Percentiles rank a stretch among this genome's conserved stretches.
Evolutionary conservation across 495 filamentous ascomycete genomes (phyloP).

Genomic region (Mycothermus thermophilus): DNA sequence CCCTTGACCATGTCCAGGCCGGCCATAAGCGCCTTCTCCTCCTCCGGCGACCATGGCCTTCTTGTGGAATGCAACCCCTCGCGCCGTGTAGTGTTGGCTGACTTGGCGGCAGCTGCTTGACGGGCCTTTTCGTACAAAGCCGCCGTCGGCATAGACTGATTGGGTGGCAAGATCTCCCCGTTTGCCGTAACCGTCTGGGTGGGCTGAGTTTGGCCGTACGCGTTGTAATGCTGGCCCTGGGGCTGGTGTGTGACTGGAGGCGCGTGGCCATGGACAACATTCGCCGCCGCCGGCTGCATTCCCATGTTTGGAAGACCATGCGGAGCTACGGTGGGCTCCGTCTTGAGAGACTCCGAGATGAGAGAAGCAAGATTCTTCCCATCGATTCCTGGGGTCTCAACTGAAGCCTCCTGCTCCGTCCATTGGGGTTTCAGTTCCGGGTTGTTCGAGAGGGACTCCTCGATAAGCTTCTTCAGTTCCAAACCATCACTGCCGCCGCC

Average conservation of each 20-base stretch:
- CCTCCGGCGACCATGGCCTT: slow-evolving; percentile 77
- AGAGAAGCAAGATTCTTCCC: slow-evolving; percentile 14
- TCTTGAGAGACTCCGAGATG: slow-evolving; percentile 15
- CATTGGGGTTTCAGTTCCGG: slow-evolving; percentile 1
- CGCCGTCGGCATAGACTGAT: slow-evolving; percentile 63
- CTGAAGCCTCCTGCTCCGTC: slow-evolving; percentile 1
- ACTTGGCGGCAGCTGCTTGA: slow-evolving; percentile 66
- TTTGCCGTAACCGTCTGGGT: too few relatives aligned
- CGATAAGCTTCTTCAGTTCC: slow-evolving; percentile 15
- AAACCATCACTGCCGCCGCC: slow-evolving; percentile 2
- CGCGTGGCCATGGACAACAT: neutral
- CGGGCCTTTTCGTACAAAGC: slow-evolving; percentile 72
- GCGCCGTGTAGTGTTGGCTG: slow-evolving; percentile 56
- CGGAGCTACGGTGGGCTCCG: too few relatives aligned
- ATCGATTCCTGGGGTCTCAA: slow-evolving; percentile 6
- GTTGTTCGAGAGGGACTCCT: slow-evolving; percentile 12
- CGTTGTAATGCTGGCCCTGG: too few relatives aligned
- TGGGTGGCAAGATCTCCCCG: slow-evolving; percentile 37
- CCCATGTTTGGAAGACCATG: too few relatives aligned
- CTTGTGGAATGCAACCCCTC: slow-evolving; percentile 72
- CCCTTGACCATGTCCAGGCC: slow-evolving; percentile 85
- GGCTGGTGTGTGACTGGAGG: neutral
- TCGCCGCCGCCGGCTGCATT: neutral
- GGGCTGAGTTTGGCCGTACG: too few relatives aligned
- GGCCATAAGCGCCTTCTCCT: slow-evolving; percentile 86